Percentiles rank a stretch among this genome's conserved stretches.
Evolutionary conservation across 2,329 filamentous ascomycete genomes (phyloP).

Genomic region (Cercospora citrullina): DNA sequence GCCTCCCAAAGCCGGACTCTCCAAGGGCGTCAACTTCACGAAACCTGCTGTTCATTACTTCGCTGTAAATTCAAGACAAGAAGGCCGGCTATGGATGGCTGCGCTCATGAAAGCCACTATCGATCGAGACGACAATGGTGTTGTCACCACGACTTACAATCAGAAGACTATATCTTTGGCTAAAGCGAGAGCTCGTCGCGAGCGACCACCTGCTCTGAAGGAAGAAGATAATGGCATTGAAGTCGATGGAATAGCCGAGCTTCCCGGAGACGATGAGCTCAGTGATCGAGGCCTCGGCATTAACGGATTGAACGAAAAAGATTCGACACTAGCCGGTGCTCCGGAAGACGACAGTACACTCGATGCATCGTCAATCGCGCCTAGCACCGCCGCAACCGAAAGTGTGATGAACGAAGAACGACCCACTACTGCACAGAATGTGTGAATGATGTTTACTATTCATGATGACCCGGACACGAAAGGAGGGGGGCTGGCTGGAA

Average conservation of each 20-base stretch:
- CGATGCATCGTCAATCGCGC: constrained; percentile 10
- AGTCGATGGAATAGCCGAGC: constrained; percentile 33
- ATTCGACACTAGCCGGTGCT: constrained; percentile 23
- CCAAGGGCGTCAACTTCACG: constrained; percentile 92
- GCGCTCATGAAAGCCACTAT: constrained; percentile 99
- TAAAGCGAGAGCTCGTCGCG: constrained; percentile 83
- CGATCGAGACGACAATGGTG: constrained; percentile 73
- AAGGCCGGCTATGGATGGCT: constrained; percentile 95
- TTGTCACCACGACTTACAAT: constrained; percentile 88
- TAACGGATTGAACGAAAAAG: constrained; percentile 26
- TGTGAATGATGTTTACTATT: constrained; percentile 8
- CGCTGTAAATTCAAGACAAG: constrained; percentile 83
- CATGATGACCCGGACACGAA: background rate
- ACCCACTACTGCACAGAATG: constrained; percentile 14
- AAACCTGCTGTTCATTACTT: constrained; percentile 98
- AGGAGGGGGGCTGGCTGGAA: background rate
- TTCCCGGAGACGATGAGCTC: constrained; percentile 21
- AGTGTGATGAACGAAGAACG: constrained; percentile 15
- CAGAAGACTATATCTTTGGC: constrained; percentile 93
- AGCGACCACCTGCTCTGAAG: constrained; percentile 87
- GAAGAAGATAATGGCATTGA: constrained; percentile 40
- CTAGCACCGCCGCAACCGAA: constrained; percentile 18
- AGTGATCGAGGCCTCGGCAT: constrained; percentile 31
- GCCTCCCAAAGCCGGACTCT: constrained; percentile 81
- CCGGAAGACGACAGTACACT: constrained; percentile 20